Evolutionary conservation across 2,329 filamentous ascomycete genomes (phyloP), one percentile per base, ranked within the genome.

Genomic region (Cadophora malorum): DNA sequence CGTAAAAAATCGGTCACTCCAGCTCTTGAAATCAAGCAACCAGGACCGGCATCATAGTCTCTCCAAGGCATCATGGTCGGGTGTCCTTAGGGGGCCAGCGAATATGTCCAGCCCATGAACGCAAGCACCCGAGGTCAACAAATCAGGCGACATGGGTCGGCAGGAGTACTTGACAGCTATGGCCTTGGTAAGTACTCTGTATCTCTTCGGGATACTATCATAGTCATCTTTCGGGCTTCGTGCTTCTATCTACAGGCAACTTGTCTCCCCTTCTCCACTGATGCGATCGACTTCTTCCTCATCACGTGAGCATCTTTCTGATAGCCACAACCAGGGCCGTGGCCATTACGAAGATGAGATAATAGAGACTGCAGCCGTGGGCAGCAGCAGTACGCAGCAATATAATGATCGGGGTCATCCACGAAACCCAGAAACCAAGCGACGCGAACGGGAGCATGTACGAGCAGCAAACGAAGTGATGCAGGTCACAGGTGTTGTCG

Each of bases 381-480:
- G 53, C 10, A 53, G 50, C 21, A 31, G 50, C 25, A 45, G 21
- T 50, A 65, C 45, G 9, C 77, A 79, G 61, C 69, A 71, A 65
- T 79, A 78, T 59, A 75, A 78, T 55, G 72, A 74, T 16, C 73
- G 75, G 64, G 77, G 77, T 4, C 75, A 74, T 58, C 76, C 77
- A 6, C 70, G 72, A 52, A 78, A 78, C 59, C 74, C 74, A 4
- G 75, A 77, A 53, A 78, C 75, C 10, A 77, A 72, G 64, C 70
- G 74, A 21, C 69, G 75, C 53, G 75, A 77, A 50, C 72, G 74
- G 59, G 76, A 78, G 19, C 73, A 77, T 31, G 74, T 78, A 28
- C 72, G 76, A 35, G 76, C 77, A 23, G 75, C 76, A 41, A 79
- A 79, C 64, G 77, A 79, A 70, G 77, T 79, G 33, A 76, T 79